Evolutionary conservation across 202 grass and related monocot species (phyloP), one percentile per base, ranked within the genome.

Genomic region (Digitaria exilis): DNA sequence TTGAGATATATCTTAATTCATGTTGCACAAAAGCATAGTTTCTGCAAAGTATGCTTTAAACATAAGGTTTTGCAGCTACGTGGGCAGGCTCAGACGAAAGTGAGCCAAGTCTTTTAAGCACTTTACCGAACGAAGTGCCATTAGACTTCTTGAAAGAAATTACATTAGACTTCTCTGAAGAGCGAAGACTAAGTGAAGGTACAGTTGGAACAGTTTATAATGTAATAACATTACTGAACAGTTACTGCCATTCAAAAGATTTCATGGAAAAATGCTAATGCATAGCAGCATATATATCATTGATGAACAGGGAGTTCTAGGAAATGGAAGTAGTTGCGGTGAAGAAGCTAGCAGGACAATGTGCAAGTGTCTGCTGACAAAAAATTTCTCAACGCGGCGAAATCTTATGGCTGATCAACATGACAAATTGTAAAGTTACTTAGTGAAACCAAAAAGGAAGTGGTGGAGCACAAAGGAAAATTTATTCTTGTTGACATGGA

Each of bases 361-460:
- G 3, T 1, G 16, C 49, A 6, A 8, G 6, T 63, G 44, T 2
- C 8, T 26, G 42, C 22, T 37, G 69, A 35, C 0, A 62, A 28
- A 46, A 42, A 62, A 13, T 82, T 82, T 34, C 4, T 14, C 0
- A 82, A 62, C 5, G 80, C 49, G 21, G 80, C 18, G 9, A n/a
- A 63, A 63, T 73, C 42, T 82, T 21, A 82, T 73, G 16, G 41
- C 21, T 18, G 5, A 39, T 7, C n/a, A 64, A 3, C 80, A 82
- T 48, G 32, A 7, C 7, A 82, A 82, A 13, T 82, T 7, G 43
- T 51, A 0, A 82, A 51, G n/a, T 41, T 82, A 11, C 17, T 73
- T 31, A 6, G 15, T 4, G 81, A 75, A 42, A 1, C 37, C 21
- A 32, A 37, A 7, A 37, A 28, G 32, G 65, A 65, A 10, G 57